A percentile compares a stretch with the other conserved stretches of the same genome.
phyloP scores from a whole-genome alignment of 2,329 filamentous ascomycete genomes.

The Fusarium tricinctum region DNA sequence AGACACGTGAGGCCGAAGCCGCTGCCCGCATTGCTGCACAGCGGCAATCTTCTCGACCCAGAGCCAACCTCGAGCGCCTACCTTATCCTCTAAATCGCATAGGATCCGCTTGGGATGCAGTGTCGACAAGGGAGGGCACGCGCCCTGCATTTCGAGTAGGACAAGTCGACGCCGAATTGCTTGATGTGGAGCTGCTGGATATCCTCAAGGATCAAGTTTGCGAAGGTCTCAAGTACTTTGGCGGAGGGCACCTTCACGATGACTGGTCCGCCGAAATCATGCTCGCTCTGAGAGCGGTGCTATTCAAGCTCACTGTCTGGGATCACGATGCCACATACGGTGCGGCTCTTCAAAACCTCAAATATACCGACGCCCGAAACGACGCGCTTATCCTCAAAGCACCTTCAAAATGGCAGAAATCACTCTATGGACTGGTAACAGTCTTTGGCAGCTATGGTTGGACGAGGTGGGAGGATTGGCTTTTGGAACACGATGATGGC shows the following conservation, averaged over 20 bases:
- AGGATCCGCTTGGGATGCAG: slow-evolving; percentile 75
- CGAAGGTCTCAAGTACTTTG: slow-evolving; percentile 89
- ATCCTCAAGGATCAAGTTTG: slow-evolving; percentile 88
- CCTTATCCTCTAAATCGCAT: slow-evolving; percentile 74
- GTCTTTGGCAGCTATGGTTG: slow-evolving; percentile 91
- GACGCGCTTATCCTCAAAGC: slow-evolving; percentile 72
- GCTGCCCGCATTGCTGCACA: slow-evolving; percentile 67
- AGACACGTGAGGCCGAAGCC: slow-evolving; percentile 77
- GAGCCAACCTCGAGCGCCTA: slow-evolving; percentile 68
- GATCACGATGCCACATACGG: slow-evolving; percentile 97
- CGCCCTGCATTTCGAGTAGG: slow-evolving; percentile 91
- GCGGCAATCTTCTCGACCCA: slow-evolving; percentile 67
- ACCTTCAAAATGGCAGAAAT: slow-evolving; percentile 87
- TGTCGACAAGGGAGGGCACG: slow-evolving; percentile 82
- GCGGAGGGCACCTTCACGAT: slow-evolving; percentile 79
- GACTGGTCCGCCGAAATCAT: slow-evolving; percentile 91
- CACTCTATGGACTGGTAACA: slow-evolving; percentile 84
- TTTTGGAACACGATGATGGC: slow-evolving; percentile 81
- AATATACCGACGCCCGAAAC: slow-evolving; percentile 86
- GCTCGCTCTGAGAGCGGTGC: slow-evolving; percentile 78
- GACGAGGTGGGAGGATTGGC: slow-evolving; percentile 91
- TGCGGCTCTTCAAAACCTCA: slow-evolving; percentile 90
- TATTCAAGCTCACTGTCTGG: slow-evolving; percentile 98
- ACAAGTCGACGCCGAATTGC: slow-evolving; percentile 93
- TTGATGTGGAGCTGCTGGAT: slow-evolving; percentile 93